phyloP scores from a whole-genome alignment of 768 basidiomycete species.

The Trametopsis cervina region DNA sequence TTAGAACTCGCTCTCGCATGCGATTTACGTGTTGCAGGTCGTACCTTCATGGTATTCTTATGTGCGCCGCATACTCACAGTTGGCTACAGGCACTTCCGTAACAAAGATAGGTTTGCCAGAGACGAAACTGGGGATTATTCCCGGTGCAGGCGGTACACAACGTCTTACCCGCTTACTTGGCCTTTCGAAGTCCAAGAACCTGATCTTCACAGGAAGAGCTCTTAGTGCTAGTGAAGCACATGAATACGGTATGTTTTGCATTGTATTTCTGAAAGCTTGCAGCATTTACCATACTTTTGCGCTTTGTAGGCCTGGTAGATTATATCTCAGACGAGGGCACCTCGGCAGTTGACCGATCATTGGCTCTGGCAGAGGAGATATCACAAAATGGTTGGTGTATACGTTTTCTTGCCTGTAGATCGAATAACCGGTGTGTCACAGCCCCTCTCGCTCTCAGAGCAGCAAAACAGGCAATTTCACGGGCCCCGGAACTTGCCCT shows the following conservation, averaged over 20 bases:
- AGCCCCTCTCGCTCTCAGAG: constrained; percentile 85
- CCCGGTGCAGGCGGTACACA: constrained; percentile 91
- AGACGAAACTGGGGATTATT: constrained; percentile 73
- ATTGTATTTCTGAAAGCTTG: too few species aligned
- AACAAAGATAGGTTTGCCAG: constrained; percentile 84
- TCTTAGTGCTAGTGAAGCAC: constrained; percentile 60
- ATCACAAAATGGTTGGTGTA: constrained; percentile 64
- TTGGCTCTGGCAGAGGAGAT: constrained; percentile 63
- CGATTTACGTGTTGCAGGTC: constrained; percentile 87
- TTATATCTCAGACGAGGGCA: constrained; percentile 59
- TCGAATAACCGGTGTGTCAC: not conserved
- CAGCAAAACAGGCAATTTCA: constrained; percentile 82
- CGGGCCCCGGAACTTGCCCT: constrained; percentile 72
- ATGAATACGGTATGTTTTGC: constrained; percentile 54
- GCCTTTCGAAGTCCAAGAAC: constrained; percentile 76
- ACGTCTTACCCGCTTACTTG: constrained; percentile 69
- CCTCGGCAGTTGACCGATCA: constrained; percentile 64
- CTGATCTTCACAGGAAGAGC: constrained; percentile 77
- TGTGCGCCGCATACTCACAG: too few species aligned
- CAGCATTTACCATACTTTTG: not conserved
- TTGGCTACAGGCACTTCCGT: too few species aligned
- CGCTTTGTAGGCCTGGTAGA: constrained; percentile 63
- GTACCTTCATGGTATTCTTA: constrained; percentile 16
- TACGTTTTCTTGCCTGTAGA: constrained; percentile 15
- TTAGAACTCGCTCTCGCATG: constrained; percentile 84